Percentiles rank a stretch among this genome's conserved stretches.
Conservation (phyloP, 2,329 filamentous ascomycete genomes). For the Fusarium sp. region DNA sequence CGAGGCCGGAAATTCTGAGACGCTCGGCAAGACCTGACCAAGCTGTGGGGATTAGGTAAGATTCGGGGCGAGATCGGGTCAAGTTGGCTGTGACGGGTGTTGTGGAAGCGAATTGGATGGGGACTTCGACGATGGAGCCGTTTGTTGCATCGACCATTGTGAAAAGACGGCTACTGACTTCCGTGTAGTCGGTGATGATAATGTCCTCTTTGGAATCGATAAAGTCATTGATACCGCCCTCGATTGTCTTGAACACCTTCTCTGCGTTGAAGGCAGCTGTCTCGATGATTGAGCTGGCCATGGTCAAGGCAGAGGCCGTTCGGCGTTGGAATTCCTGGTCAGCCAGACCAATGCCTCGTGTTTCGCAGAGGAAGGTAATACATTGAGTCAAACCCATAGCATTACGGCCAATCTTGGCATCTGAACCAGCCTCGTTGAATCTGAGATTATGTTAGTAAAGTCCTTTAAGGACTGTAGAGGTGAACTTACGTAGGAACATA, state of each 20-base stretch:
- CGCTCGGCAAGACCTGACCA: slow-evolving; percentile 47
- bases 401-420: slow-evolving; percentile 48
- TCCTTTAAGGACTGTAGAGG: accelerated
- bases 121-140: slow-evolving; percentile 44
- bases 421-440: slow-evolving; percentile 45
- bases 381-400: slow-evolving; percentile 46
- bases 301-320: slow-evolving; percentile 43
- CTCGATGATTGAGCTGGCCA: slow-evolving; percentile 45
- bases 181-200: slow-evolving; percentile 45
- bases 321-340: slow-evolving; percentile 49
- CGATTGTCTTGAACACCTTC: slow-evolving; percentile 42
- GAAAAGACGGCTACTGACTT: slow-evolving; percentile 34
- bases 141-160: slow-evolving; percentile 44
- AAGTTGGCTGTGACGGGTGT: slow-evolving; percentile 45
- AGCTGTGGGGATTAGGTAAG: slow-evolving; percentile 46
- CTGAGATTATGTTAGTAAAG: neutral
- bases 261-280: slow-evolving; percentile 46
- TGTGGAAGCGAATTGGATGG: slow-evolving; percentile 46
- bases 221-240: slow-evolving; percentile 44
- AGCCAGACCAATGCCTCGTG: slow-evolving; percentile 46
- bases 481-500: slow-evolving; percentile 21
- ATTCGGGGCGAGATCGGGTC: slow-evolving; percentile 46
- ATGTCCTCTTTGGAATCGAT: slow-evolving; percentile 44
- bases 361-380: slow-evolving; percentile 47
- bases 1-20: slow-evolving; percentile 40